Base-by-base conservation (phyloP, 164 flowering plant species). In the Echeveria elegans region DNA sequence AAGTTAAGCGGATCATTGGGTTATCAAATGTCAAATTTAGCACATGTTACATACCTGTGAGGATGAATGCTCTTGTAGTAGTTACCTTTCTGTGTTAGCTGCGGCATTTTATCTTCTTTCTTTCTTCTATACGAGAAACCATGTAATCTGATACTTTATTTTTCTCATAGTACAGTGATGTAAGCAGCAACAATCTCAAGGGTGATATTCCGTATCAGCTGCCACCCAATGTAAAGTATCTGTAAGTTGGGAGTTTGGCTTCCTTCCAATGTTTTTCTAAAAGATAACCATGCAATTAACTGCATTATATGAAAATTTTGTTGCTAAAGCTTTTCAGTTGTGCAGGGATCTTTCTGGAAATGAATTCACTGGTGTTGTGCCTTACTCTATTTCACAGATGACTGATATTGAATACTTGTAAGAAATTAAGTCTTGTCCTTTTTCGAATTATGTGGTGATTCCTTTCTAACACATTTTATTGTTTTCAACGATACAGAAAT, bases 201-300 rank as follows among this genome's bases (percentile, higher is more conserved):
- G 85, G 83, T 63, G 84, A 83, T 40, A 83, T 90, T 74, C 95
- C 96, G n/a, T 88, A 87, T 75, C 91, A 90, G 64, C 96, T 92
- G 69, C 96, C 96, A 71, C 95, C 91, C 6, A 88, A 87, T 80
- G 74, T 67, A 23, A 36, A 47, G 45, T 71, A 78, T 68, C 61
- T 92, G 96, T 90, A 82, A 88, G 94, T 81, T 18, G 7, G 37
- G 28, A 34, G 36, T n/a, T 63, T 29, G n/a, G 10, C 31, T 5
- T n/a, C 10, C 14, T 8, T 3, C 18, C 12, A 2, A 21, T 10
- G 14, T 29, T 36, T 11, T 30, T 18, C 16, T 26, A n/a, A n/a
- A 26, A 12, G 34, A 21, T 21, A 29, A 41, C 48, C 29, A n/a
- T 38, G 10, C 31, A 21, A n/a, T n/a, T n/a, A n/a, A n/a, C n/a